These are phyloP conservation scores for Trypanosoma conorhini DNA, from an alignment of 208 protist species.

Conservation along the genomic window DNA sequence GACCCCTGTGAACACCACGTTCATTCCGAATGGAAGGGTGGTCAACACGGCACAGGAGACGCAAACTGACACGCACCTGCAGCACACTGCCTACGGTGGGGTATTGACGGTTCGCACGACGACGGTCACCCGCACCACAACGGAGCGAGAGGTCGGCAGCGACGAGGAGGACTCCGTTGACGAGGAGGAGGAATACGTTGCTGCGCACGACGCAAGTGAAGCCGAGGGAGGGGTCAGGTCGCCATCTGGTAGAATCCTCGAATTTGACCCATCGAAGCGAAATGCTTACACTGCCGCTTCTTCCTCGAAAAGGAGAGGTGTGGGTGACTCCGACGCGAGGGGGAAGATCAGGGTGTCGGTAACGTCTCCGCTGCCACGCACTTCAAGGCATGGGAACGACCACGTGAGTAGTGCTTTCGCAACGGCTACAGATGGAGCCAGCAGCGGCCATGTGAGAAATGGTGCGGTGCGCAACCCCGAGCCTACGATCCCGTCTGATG, in stretches of 20 bases:
- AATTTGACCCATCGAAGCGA: not conserved
- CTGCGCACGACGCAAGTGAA: not conserved
- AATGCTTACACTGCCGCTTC: not conserved
- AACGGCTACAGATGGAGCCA: not conserved
- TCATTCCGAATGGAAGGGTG: conserved; percentile 52
- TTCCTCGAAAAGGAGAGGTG: not conserved
- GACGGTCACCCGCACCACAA: conserved; percentile 65
- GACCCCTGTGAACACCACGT: conserved; percentile 40
- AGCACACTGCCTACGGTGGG: conserved; percentile 44
- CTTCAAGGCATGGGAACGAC: not conserved
- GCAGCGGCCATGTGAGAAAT: not conserved
- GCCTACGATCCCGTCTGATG: not conserved
- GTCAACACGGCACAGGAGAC: conserved; percentile 65
- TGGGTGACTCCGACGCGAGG: not conserved
- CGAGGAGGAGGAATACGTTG: conserved; percentile 8
- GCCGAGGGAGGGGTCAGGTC: not conserved
- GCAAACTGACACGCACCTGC: conserved; percentile 65
- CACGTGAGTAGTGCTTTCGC: not conserved
- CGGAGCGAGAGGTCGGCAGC: conserved; percentile 58
- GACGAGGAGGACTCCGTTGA: conserved; percentile 47
- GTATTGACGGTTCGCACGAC: conserved; percentile 67
- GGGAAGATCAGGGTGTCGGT: not conserved
- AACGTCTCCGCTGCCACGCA: not conserved
- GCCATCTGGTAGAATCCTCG: not conserved
- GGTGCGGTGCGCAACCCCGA: not conserved